Evolutionary conservation across 2,329 filamentous ascomycete species (phyloP), one percentile per base, ranked within the genome.

Genomic region (Dendrostoma leiphaemia): DNA sequence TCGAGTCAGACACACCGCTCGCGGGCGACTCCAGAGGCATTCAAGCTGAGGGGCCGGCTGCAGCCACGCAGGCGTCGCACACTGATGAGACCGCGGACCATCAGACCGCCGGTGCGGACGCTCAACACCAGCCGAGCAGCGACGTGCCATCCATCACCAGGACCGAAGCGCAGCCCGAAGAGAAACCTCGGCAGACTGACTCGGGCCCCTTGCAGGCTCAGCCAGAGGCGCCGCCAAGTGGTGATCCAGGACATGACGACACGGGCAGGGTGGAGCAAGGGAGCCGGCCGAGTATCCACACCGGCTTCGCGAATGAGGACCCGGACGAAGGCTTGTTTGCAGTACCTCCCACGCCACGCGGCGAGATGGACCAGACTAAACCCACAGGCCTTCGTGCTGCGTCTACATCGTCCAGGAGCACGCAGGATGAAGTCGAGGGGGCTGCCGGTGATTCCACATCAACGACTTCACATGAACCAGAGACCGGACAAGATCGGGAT

Each of bases 281-380:
- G 10, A 41, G 4, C 15, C 19, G 31, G 19, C 51, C 51, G 9
- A 31, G 15, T 15, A 43, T 55, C 21, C 24, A 5, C 23, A 55
- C 32, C 23, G 43, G 47, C 26, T 37, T 26, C 21, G 43, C 43
- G 2, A 28, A 52, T n/a, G 53, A 55, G 6, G 53, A 55, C 13
- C 26, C 43, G 8, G 53, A 55, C 5, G 53, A 48, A 40, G 53
- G 53, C 15, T 17, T 55, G 17, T 55, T 55, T 24, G 53, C 48
- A 8, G 53, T 55, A 19, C 53, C 48, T 17, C 53, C 53, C 7
- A 55, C 53, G 10, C 53, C 53, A 6, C 53, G 53, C 23, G 41
- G 40, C 6, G 48, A 48, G 26, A 21, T 41, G 6, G 48, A 37
- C 15, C 43, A 48, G 10, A 28, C 24, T 4, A 24, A 47, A 15